Base-by-base conservation (phyloP, 345 rosid genomes). In the Nephelium lappaceum region DNA sequence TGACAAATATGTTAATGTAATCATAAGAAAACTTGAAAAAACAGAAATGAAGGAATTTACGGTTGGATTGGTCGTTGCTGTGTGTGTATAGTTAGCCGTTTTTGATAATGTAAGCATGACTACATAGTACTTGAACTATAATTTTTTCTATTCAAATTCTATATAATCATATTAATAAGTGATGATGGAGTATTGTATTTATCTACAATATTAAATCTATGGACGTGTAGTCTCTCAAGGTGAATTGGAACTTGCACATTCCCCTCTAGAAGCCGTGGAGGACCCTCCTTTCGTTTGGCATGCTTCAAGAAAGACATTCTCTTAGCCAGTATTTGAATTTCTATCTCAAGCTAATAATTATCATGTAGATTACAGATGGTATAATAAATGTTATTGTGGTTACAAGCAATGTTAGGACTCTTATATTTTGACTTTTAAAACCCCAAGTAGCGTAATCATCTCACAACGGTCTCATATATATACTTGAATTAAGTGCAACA, bases 81-180 rank as follows among this genome's bases (percentile, higher is more conserved):
- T 31, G 3, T 31, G 36, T 31, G 36, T 31, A 31, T 31, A 31
- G 55, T 49, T 0, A 15, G 11, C 18, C 9, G 19, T 63, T 63
- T 64, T 64, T 64, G 42, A 64, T 64, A 31, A 18, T 12, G 42
- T 27, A 31, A 64, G 42, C 68, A 31, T 64, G 68, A 64, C 68
- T 64, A 64, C 16, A 53, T 53, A 53, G 58, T 53, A 53, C 58
- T 15, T 53, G 58, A 16, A 51, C 5, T 53, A 53, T 15, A 3
- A 49, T 49, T 3, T 49, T 49, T 49, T 49, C 55, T 53, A 53
- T 53, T 53, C n/a, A 53, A 53, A 53, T 16, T 53, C 8, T 53
- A 16, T 10, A 15, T 5, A 49, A 31, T 31, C 36, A 31, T 31
- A 31, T 1, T 31, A 31, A 49, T 49, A 3, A 1, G 5, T 27